Conservation (phyloP, 75 land plant genomes). For the Isoetes taiwanensis region DNA sequence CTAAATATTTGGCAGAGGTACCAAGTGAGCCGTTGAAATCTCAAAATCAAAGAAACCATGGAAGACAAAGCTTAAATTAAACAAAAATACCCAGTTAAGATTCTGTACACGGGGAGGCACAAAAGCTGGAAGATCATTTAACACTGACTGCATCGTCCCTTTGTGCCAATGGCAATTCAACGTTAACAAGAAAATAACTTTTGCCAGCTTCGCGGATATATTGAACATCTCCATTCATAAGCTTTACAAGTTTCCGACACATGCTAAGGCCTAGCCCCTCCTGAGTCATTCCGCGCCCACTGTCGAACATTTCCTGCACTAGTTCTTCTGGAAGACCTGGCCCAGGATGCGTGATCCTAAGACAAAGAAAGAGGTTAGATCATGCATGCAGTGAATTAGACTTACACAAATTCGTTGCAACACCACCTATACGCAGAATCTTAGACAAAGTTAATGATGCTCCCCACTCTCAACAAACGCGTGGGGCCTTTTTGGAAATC, state of each 20-base stretch:
- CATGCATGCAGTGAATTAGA: background rate
- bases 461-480: background rate
- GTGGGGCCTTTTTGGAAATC: too few species aligned
- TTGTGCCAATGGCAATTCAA: conserved; percentile 56
- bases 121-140: too few species aligned
- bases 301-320: conserved; percentile 67
- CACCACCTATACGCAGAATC: too few species aligned
- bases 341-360: conserved; percentile 66
- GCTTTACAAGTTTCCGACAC: conserved; percentile 69
- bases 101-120: too few species aligned
- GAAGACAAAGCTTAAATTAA: too few species aligned
- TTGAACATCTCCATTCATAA: conserved; percentile 82
- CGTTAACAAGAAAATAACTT: conserved; percentile 43
- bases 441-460: background rate
- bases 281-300: conserved; percentile 38
- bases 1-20: too few species aligned
- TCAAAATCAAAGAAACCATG: too few species aligned
- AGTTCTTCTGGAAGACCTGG: conserved; percentile 67
- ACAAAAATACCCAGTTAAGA: too few species aligned
- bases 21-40: too few species aligned
- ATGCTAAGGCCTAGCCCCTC: conserved; percentile 69
- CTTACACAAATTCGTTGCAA: background rate
- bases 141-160: conserved; percentile 30
- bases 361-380: background rate
- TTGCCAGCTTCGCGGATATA: conserved; percentile 58